phyloP scores from a whole-genome alignment of 441 rosid genomes.

The Eugenia klotzschiana region DNA sequence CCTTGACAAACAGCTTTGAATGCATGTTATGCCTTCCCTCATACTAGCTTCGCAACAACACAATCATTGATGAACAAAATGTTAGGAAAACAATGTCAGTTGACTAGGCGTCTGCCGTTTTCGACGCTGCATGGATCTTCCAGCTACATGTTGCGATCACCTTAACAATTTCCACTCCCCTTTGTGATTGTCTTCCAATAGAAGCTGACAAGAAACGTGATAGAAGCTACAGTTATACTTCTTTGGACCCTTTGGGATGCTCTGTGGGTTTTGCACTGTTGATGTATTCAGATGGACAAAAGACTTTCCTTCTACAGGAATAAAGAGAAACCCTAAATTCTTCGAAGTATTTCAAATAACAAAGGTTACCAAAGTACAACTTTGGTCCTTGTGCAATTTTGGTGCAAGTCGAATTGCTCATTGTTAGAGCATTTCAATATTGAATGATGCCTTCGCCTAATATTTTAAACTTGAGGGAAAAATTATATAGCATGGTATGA shows the following conservation, averaged over 20 bases:
- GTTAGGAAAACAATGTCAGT: not conserved
- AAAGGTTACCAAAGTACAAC: not conserved
- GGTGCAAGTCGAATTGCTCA: not conserved
- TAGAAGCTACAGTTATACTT: not conserved
- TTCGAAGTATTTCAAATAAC: not conserved
- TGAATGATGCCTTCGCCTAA: not conserved
- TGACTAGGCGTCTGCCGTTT: not conserved
- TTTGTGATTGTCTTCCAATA: not conserved
- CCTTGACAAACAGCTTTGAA: not conserved
- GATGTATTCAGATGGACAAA: not conserved
- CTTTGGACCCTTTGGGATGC: not conserved
- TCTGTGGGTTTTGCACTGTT: not conserved
- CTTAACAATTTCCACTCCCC: not conserved
- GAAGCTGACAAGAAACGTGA: not conserved
- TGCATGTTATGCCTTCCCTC: not conserved
- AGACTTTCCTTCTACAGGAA: not conserved
- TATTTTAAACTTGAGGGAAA: not conserved
- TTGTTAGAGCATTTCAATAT: not conserved
- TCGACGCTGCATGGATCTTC: not conserved
- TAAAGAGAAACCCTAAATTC: not conserved
- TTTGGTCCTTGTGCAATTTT: not conserved
- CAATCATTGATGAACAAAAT: not conserved
- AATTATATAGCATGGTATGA: not conserved
- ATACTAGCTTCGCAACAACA: not conserved
- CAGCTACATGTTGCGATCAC: not conserved